Evolutionary conservation across 2,329 filamentous ascomycete genomes (phyloP).

Genomic region (Penicillium verrucosum): DNA sequence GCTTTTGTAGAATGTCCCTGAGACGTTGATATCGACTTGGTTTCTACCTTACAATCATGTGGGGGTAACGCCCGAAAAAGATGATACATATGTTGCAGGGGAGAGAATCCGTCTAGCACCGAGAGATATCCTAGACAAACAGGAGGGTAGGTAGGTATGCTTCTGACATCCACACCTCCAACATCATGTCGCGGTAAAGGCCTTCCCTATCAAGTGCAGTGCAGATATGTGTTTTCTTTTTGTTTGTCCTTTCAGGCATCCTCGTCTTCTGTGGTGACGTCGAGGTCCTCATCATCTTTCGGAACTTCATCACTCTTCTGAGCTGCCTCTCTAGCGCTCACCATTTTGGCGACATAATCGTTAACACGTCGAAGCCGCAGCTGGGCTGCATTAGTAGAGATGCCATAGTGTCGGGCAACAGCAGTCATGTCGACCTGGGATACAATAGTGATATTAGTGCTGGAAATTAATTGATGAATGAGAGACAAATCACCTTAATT

Average conservation of each 20-base stretch:
- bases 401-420: not conserved
- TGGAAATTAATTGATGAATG: not conserved
- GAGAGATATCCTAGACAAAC: not conserved
- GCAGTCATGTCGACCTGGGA: not conserved
- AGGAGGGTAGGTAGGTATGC: not conserved
- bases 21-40: not conserved
- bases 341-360: not conserved
- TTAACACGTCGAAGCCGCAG: not conserved
- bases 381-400: not conserved
- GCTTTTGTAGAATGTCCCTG: no score
- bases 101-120: not conserved
- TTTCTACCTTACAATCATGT: not conserved
- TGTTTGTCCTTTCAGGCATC: not conserved
- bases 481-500: not conserved
- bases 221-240: not conserved
- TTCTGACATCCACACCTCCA: not conserved
- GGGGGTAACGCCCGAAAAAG: not conserved
- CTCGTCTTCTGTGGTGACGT: not conserved
- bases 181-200: not conserved
- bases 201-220: not conserved
- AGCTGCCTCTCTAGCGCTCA: not conserved
- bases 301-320: not conserved
- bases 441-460: not conserved
- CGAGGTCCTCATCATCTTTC: not conserved
- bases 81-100: not conserved